Percentiles rank a stretch among this genome's conserved stretches.
phyloP scores from a whole-genome alignment of 257 asterid species.

The Misopates orontium region DNA sequence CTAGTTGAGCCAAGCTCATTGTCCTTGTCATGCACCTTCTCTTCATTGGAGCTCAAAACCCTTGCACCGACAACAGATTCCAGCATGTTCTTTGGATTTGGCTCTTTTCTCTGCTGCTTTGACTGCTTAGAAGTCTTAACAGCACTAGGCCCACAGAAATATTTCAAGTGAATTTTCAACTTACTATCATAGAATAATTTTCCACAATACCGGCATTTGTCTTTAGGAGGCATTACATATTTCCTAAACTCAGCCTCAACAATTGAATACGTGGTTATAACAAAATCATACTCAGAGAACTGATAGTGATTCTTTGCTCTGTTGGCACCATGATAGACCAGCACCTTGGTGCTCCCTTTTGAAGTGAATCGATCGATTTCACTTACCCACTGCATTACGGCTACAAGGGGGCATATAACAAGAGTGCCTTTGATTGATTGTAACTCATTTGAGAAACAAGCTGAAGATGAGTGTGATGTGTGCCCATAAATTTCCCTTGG shows the following conservation, averaged over 20 bases:
- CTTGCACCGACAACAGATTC: constrained; percentile 33
- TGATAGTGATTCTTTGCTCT: constrained; percentile 55
- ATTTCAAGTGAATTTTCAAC: constrained; percentile 65
- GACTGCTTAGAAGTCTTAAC: constrained; percentile 71
- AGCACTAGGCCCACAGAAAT: constrained; percentile 83
- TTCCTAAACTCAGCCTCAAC: constrained; percentile 86
- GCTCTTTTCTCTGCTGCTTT: constrained; percentile 71
- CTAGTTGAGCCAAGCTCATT: constrained; percentile 38
- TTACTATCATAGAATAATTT: constrained; percentile 49
- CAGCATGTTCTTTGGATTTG: constrained; percentile 34
- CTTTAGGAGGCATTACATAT: constrained; percentile 82
- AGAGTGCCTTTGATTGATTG: constrained; percentile 76
- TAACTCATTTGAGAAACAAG: constrained; percentile 48
- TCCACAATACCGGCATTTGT: constrained; percentile 77
- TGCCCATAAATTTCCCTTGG: constrained; percentile 38
- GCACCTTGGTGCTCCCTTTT: constrained; percentile 76
- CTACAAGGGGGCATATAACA: constrained; percentile 93
- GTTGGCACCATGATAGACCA: constrained; percentile 86
- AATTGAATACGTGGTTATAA: constrained; percentile 83
- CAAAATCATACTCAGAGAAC: constrained; percentile 78
- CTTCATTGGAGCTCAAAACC: constrained; percentile 32
- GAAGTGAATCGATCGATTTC: constrained; percentile 84
- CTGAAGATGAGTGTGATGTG: constrained; percentile 39
- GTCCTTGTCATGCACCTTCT: constrained; percentile 27
- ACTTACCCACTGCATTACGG: constrained; percentile 84